Percentiles rank a stretch among this genome's conserved stretches.
These are phyloP conservation scores for Fusarium sp. DNA, from an alignment of 2,329 filamentous ascomycete genomes.

Conservation along the genomic window DNA sequence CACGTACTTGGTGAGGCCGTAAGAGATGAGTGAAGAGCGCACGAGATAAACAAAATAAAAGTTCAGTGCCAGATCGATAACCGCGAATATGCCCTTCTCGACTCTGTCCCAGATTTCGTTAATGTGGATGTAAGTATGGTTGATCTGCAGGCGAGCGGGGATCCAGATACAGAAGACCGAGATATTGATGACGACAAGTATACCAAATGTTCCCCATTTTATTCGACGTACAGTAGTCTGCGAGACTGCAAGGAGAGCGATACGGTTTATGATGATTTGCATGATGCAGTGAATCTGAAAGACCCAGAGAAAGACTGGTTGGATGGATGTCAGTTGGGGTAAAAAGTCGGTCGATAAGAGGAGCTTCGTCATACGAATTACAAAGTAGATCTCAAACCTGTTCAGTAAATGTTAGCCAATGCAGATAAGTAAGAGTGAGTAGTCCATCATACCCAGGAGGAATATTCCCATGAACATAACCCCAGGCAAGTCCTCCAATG, in stretches of 20 bases:
- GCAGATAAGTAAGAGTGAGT: not conserved
- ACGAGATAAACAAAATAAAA: slow-evolving; percentile 58
- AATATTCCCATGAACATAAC: slow-evolving; percentile 48
- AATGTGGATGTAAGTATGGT: slow-evolving; percentile 50
- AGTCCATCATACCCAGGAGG: slow-evolving; percentile 30
- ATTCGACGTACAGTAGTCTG: slow-evolving; percentile 49
- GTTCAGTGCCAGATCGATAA: slow-evolving; percentile 59
- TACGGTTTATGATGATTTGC: slow-evolving; percentile 64
- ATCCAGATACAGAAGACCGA: slow-evolving; percentile 63
- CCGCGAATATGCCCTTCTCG: slow-evolving; percentile 59
- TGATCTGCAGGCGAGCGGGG: slow-evolving; percentile 56
- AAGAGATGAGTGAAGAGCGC: slow-evolving; percentile 56
- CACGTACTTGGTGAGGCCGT: slow-evolving; percentile 61
- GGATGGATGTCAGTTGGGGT: slow-evolving; percentile 32
- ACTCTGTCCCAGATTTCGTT: slow-evolving; percentile 61
- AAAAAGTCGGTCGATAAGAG: not conserved
- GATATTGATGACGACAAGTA: slow-evolving; percentile 59
- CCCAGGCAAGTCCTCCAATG: slow-evolving; percentile 51
- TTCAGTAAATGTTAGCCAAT: slow-evolving; percentile 17
- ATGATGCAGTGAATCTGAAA: slow-evolving; percentile 57
- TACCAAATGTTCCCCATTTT: slow-evolving; percentile 55
- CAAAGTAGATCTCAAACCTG: slow-evolving; percentile 45
- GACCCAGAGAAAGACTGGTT: slow-evolving; percentile 46
- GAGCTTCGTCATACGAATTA: slow-evolving; percentile 25
- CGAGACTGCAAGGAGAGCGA: slow-evolving; percentile 56